Conservation (phyloP, 345 rosid genomes). For the Physaria fendleri region DNA sequence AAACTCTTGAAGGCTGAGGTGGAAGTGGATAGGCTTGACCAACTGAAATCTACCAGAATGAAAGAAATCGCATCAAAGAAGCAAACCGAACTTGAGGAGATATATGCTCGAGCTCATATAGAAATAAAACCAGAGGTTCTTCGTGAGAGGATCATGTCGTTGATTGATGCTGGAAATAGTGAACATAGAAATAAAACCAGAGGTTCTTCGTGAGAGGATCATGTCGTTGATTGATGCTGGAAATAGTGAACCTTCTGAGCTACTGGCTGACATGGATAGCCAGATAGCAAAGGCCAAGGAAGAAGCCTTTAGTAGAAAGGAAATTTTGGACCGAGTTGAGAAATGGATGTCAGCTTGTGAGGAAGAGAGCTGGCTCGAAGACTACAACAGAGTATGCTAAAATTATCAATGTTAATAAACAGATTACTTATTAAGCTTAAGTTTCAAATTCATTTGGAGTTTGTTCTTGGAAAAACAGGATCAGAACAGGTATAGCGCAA, state of each 20-base stretch:
- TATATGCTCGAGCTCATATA: conserved; percentile 68
- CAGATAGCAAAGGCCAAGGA: conserved; percentile 82
- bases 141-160: conserved; percentile 71
- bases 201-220: conserved; percentile 75
- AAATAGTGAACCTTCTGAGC: conserved; percentile 75
- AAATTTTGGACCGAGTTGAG: conserved; percentile 90
- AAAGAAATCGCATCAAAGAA: conserved; percentile 86
- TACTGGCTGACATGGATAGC: conserved; percentile 85
- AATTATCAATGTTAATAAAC: background rate
- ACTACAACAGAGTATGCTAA: conserved; percentile 65
- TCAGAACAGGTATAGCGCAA: conserved; percentile 88
- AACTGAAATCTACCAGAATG: conserved; percentile 85
- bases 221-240: conserved; percentile 79
- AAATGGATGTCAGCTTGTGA: conserved; percentile 99
- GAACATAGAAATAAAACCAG: conserved; percentile 74
- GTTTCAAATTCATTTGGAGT: background rate
- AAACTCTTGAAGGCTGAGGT: conserved; percentile 60
- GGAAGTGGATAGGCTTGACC: conserved; percentile 92
- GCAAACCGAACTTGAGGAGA: conserved; percentile 88
- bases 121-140: conserved; percentile 77
- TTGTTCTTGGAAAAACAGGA: conserved; percentile 51
- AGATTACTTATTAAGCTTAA: background rate
- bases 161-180: conserved; percentile 71
- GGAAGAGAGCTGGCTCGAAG: conserved; percentile 99
- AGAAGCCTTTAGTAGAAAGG: conserved; percentile 87